phyloP scores from a whole-genome alignment of 257 asterid genomes.

The Agastache rugosa region DNA sequence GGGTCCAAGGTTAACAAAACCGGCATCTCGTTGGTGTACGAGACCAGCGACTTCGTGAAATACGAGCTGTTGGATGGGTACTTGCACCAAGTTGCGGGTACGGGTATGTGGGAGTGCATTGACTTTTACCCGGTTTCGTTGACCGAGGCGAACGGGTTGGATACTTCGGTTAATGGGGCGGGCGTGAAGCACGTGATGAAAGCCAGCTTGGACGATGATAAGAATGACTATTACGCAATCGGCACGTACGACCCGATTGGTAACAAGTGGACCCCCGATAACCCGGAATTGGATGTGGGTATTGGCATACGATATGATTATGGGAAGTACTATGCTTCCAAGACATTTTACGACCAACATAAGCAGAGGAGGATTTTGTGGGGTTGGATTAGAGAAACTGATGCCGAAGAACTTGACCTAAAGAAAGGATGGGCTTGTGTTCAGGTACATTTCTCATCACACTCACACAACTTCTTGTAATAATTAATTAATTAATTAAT shows the following conservation, averaged over 20 bases:
- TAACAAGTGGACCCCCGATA: conserved; percentile 74
- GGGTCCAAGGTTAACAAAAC: conserved; percentile 69
- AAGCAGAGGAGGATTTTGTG: conserved; percentile 67
- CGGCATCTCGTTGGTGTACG: conserved; percentile 71
- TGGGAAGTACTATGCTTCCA: conserved; percentile 78
- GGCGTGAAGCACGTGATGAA: conserved; percentile 71
- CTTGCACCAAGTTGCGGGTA: conserved; percentile 64
- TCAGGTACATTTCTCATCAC: conserved; percentile 48
- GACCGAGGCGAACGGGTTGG: conserved; percentile 57
- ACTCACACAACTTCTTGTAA: too few species aligned
- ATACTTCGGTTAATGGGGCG: conserved; percentile 72
- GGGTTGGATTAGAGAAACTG: conserved; percentile 88
- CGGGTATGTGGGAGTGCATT: conserved; percentile 96
- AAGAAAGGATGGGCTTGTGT: conserved; percentile 76
- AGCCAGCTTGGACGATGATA: conserved; percentile 68
- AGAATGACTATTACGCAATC: conserved; percentile 65
- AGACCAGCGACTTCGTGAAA: conserved; percentile 56
- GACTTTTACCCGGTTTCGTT: conserved; percentile 77
- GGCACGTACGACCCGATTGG: conserved; percentile 62
- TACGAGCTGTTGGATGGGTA: conserved; percentile 51
- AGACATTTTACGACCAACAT: conserved; percentile 72
- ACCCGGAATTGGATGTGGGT: conserved; percentile 71
- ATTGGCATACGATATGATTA: conserved; percentile 68
- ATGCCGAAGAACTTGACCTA: conserved; percentile 60
- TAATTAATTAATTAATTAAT: too few species aligned